A percentile compares a stretch with the other conserved stretches of the same genome.
These are phyloP conservation scores for Globisporangium echinulatum DNA, from an alignment of 352 stramenopile species.

Conservation along the genomic window DNA sequence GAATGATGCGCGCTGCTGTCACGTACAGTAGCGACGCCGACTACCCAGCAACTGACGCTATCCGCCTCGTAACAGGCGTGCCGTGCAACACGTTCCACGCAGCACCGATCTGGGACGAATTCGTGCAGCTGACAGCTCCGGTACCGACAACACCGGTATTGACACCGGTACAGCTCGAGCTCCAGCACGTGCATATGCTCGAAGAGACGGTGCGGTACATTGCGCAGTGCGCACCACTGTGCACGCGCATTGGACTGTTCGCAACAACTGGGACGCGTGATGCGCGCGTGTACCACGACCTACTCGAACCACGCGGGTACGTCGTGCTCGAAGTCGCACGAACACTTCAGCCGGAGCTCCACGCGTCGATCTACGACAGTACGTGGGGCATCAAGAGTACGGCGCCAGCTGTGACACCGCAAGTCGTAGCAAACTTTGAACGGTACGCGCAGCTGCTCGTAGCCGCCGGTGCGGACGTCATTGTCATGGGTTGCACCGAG, in stretches of 20 bases:
- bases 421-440: slow-evolving; percentile 54
- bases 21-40: slow-evolving; percentile 1
- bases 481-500: slow-evolving; percentile 74
- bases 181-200: slow-evolving; percentile 61
- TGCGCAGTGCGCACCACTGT: slow-evolving; percentile 29
- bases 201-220: slow-evolving; percentile 66
- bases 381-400: slow-evolving; percentile 75
- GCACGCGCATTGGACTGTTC: slow-evolving; percentile 49
- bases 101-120: slow-evolving; percentile 63
- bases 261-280: slow-evolving; percentile 59
- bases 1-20: slow-evolving; percentile 57
- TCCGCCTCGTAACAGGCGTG: slow-evolving; percentile 50
- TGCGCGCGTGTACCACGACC: slow-evolving; percentile 63
- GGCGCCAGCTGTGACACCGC: slow-evolving; percentile 41
- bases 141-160: background rate
- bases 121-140: slow-evolving; percentile 34
- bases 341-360: slow-evolving; percentile 48
- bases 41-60: background rate
- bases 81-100: slow-evolving; percentile 79
- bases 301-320: slow-evolving; percentile 55
- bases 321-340: slow-evolving; percentile 42
- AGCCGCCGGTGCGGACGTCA: slow-evolving; percentile 45
- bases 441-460: slow-evolving; percentile 41
- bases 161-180: background rate
- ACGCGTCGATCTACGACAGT: slow-evolving; percentile 71